These are phyloP conservation scores for Marasmius sp. DNA, from an alignment of 1,284 basidiomycete genomes.

Conservation along the genomic window DNA sequence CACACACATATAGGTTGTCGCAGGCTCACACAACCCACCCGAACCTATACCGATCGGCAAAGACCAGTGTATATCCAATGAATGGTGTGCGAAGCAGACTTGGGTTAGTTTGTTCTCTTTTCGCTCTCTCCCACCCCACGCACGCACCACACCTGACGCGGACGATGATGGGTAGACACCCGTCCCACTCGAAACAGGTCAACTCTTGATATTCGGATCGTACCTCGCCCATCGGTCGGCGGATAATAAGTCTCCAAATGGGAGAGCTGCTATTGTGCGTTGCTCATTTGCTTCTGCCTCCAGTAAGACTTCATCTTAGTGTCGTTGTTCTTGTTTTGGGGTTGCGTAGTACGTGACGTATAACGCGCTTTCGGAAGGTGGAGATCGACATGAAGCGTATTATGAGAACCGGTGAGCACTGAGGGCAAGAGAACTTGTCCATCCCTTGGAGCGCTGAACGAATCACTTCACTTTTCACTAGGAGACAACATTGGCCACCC, in stretches of 20 bases:
- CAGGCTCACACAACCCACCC: constrained; percentile 13
- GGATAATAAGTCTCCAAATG: constrained; percentile 13
- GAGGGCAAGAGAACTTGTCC: neutral
- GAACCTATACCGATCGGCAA: constrained; percentile 13
- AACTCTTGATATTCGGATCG: constrained; percentile 18
- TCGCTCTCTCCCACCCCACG: neutral
- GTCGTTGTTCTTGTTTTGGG: neutral
- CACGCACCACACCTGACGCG: too few species aligned
- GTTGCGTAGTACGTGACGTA: constrained; percentile 17
- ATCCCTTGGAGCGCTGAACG: neutral
- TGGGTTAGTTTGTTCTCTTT: constrained; percentile 11
- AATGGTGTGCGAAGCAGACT: constrained; percentile 13
- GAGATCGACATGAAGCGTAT: constrained; percentile 14
- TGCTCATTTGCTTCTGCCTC: neutral
- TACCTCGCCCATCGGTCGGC: constrained; percentile 19
- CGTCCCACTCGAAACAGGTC: constrained; percentile 13
- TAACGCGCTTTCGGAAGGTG: constrained; percentile 13
- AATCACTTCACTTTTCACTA: neutral
- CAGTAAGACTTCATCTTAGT: too few species aligned
- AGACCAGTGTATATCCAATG: constrained; percentile 11
- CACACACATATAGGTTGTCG: constrained; percentile 10
- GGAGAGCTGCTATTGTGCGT: constrained; percentile 18
- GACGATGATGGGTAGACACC: too few species aligned
- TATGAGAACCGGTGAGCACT: constrained; percentile 14
- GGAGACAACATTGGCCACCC: constrained; percentile 19